phyloP scores from a whole-genome alignment of 2,329 filamentous ascomycete species.

The Aureobasidium uvarum region DNA sequence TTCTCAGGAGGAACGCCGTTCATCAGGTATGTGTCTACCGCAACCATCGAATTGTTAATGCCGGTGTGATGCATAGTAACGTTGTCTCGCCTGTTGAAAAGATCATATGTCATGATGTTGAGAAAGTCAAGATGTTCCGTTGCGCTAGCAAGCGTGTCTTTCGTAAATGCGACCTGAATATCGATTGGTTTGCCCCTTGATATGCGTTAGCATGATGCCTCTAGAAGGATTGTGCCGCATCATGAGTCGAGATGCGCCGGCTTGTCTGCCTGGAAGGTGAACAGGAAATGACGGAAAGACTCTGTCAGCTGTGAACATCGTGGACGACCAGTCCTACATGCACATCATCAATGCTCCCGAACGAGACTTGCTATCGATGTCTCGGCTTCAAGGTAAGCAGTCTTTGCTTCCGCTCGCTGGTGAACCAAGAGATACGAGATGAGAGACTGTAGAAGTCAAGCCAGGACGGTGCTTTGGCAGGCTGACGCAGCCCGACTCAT shows the following conservation, averaged over 20 bases:
- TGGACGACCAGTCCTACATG: not conserved
- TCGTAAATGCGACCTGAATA: constrained; percentile 64
- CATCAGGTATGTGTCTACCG: constrained; percentile 59
- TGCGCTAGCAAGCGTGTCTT: constrained; percentile 57
- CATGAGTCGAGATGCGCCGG: not conserved
- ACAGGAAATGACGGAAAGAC: not conserved
- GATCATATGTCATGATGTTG: constrained; percentile 71
- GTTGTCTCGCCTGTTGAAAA: constrained; percentile 67
- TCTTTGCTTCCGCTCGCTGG: not conserved
- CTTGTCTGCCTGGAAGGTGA: not conserved
- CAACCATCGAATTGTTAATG: constrained; percentile 54
- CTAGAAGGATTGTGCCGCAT: not conserved
- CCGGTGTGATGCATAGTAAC: constrained; percentile 64
- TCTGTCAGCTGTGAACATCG: not conserved
- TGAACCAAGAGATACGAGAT: not conserved
- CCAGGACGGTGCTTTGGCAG: not conserved
- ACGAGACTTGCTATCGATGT: not conserved
- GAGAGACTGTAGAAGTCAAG: not conserved
- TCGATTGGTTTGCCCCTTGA: constrained; percentile 54
- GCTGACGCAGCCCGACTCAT: constrained; percentile 2
- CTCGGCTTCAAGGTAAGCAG: not conserved
- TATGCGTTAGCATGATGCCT: not conserved
- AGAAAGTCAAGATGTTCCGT: constrained; percentile 62
- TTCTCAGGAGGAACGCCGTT: constrained; percentile 56
- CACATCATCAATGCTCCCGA: not conserved